Percentiles rank a stretch among this genome's conserved stretches.
phyloP scores from a whole-genome alignment of 2,329 filamentous ascomycete species.

The Aureobasidium leucospermi region DNA sequence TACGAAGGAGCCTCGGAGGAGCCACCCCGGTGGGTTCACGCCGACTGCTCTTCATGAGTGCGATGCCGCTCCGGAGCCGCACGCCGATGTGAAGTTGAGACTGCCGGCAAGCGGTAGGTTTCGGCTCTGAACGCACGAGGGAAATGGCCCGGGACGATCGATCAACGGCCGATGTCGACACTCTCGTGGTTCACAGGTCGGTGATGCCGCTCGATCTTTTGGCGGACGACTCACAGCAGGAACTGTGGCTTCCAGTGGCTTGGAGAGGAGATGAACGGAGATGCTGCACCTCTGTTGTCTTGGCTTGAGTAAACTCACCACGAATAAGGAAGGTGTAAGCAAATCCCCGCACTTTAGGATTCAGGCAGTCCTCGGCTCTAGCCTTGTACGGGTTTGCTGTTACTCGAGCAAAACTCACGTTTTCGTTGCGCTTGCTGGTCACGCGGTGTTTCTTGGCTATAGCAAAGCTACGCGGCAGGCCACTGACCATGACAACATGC shows the following conservation, averaged over 20 bases:
- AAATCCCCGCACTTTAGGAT: not conserved
- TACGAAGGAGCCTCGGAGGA: not conserved
- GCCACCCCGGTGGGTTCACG: not conserved
- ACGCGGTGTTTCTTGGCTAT: not conserved
- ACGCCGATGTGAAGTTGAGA: not conserved
- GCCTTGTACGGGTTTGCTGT: not conserved
- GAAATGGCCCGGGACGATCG: not conserved
- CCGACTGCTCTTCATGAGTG: not conserved
- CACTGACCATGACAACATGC: not conserved
- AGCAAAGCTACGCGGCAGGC: not conserved
- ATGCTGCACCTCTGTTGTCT: not conserved
- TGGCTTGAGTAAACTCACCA: not conserved
- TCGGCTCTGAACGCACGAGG: not conserved
- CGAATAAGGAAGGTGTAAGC: no score
- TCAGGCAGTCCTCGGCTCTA: not conserved
- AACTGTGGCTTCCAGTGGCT: not conserved
- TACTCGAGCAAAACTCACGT: constrained; percentile 8
- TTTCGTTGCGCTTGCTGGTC: not conserved
- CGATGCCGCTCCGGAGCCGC: not conserved
- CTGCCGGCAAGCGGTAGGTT: not conserved
- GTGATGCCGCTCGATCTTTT: not conserved
- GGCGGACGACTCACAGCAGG: not conserved
- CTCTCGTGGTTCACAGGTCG: not conserved
- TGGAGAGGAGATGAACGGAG: not conserved
- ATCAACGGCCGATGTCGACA: not conserved